Percentiles rank a stretch among this genome's conserved stretches.
Evolutionary conservation across 2,329 filamentous ascomycete species (phyloP).

Genomic region (Venturia carpophila): DNA sequence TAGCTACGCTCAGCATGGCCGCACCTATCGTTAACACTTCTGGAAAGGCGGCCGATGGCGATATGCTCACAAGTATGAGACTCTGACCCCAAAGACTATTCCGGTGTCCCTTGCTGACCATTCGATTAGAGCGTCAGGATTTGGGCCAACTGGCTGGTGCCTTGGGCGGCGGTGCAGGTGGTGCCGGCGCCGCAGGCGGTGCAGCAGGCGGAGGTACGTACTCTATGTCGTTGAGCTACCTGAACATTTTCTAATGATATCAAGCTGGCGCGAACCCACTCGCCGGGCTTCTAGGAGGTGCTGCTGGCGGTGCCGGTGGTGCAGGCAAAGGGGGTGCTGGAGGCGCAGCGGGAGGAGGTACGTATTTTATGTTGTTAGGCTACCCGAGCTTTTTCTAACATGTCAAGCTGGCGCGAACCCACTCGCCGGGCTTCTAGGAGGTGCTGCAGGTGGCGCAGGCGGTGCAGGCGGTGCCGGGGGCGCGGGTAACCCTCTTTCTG

Average conservation of each 20-base stretch:
- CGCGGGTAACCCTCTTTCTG: too few species aligned
- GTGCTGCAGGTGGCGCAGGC: neutral
- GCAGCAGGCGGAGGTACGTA: neutral
- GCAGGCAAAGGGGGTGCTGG: neutral
- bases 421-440: constrained; percentile 12
- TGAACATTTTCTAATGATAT: neutral
- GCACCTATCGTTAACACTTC: constrained; percentile 12
- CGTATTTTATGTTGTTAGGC: neutral
- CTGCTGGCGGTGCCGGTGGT: neutral
- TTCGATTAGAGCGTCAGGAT: neutral
- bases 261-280: neutral
- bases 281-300: constrained; percentile 10
- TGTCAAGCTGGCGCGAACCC: neutral
- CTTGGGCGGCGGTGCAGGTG: neutral
- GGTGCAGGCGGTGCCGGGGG: neutral
- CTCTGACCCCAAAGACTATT: neutral
- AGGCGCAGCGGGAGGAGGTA: neutral
- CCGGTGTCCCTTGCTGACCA: neutral
- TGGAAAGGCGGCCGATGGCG: constrained; percentile 8
- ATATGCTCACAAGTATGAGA: constrained; percentile 13
- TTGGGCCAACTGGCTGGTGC: neutral
- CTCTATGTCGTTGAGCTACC: neutral
- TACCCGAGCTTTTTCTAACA: neutral
- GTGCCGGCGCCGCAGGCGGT: neutral
- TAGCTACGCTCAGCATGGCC: constrained; percentile 10